A percentile compares a stretch with the other conserved stretches of the same genome.
These are phyloP conservation scores for Letharia columbiana DNA, from an alignment of 495 filamentous ascomycete species.

Conservation along the genomic window DNA sequence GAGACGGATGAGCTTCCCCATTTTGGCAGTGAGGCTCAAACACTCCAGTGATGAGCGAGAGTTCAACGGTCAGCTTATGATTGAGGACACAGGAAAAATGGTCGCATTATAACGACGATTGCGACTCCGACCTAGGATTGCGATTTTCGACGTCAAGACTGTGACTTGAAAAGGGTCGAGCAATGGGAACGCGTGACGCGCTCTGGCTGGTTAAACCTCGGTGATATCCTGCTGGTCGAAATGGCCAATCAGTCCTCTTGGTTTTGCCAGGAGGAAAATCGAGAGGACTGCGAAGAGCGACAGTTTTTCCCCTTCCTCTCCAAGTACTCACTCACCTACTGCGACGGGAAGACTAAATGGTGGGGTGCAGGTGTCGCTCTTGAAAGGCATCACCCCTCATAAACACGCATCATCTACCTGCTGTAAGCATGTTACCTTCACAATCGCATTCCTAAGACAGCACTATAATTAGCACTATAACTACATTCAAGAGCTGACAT, in stretches of 20 bases:
- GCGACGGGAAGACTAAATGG: conserved; percentile 7
- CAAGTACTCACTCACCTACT: neutral
- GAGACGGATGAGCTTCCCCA: conserved; percentile 87
- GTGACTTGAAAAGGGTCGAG: no score
- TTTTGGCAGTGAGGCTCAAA: conserved; percentile 29
- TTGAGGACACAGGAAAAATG: neutral
- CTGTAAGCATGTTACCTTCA: neutral
- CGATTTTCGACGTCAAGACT: no score
- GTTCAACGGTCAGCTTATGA: neutral
- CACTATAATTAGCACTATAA: neutral
- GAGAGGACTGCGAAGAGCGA: conserved; percentile 1
- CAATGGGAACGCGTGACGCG: neutral
- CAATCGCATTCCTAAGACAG: neutral
- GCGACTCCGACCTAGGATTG: neutral
- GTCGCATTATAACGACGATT: neutral
- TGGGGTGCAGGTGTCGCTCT: conserved; percentile 4
- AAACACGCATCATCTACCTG: neutral
- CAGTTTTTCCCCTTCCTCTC: neutral
- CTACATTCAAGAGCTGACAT: conserved; percentile 5
- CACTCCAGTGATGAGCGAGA: neutral
- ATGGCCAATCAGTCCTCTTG: neutral
- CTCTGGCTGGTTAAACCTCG: neutral
- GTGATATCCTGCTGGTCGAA: no score
- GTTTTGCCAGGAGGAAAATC: neutral
- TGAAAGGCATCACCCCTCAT: neutral